These are phyloP conservation scores for Pseudogymnoascus sp. DNA, from an alignment of 2,329 filamentous ascomycete species.

Conservation along the genomic window DNA sequence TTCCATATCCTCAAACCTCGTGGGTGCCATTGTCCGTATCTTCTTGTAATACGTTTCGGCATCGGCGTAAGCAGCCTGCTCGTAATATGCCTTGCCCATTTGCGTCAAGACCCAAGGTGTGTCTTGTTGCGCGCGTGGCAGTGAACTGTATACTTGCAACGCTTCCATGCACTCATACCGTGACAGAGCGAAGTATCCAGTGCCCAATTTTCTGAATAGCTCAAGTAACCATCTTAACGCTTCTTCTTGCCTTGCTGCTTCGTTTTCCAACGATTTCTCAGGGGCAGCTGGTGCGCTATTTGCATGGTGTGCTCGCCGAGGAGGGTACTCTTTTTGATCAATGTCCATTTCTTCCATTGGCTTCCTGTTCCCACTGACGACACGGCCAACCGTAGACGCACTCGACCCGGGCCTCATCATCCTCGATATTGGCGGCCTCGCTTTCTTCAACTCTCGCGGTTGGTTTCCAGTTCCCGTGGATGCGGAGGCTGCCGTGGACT, in stretches of 20 bases:
- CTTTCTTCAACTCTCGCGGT: constrained; percentile 74
- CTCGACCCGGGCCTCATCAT: constrained; percentile 61
- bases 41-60: constrained; percentile 81
- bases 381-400: constrained; percentile 68
- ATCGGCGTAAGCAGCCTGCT: constrained; percentile 78
- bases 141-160: constrained; percentile 62
- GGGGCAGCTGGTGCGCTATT: constrained; percentile 18
- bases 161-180: constrained; percentile 76
- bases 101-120: constrained; percentile 91
- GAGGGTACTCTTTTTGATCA: constrained; percentile 55
- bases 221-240: constrained; percentile 72
- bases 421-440: constrained; percentile 64
- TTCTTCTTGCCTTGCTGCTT: constrained; percentile 64
- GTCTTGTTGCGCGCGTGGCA: constrained; percentile 72
- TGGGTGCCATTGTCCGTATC: constrained; percentile 72
- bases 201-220: constrained; percentile 73
- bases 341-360: constrained; percentile 65
- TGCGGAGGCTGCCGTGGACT: constrained; percentile 41
- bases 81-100: constrained; percentile 84
- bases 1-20: constrained; percentile 89
- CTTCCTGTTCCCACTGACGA: constrained; percentile 87
- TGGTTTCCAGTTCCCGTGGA: constrained; percentile 53
- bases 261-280: constrained; percentile 34
- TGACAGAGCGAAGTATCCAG: constrained; percentile 70
- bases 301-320: constrained; percentile 22